A percentile compares a stretch with the other conserved stretches of the same genome.
phyloP scores from a whole-genome alignment of 2,329 filamentous ascomycete species.

The Neoscytalidium dimidiatum region DNA sequence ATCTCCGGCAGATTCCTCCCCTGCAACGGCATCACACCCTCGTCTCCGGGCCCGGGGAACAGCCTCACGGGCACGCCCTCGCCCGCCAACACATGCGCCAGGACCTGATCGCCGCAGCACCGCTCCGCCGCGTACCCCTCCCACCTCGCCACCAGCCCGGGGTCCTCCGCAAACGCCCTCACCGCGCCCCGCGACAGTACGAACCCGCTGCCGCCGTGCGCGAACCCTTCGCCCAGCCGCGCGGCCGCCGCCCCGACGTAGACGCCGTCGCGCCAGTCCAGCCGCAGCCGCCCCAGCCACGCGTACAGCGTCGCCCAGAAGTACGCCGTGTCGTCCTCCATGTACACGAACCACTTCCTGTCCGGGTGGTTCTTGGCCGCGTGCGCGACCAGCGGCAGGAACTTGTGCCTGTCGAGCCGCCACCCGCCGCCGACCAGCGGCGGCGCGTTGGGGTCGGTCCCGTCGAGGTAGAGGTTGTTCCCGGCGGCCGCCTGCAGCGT shows the following conservation, averaged over 20 bases:
- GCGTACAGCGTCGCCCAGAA: constrained; percentile 43
- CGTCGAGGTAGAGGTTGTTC: constrained; percentile 28
- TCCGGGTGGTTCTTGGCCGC: constrained; percentile 40
- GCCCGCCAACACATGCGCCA: constrained; percentile 40
- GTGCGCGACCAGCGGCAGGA: constrained; percentile 57
- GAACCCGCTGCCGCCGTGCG: constrained; percentile 47
- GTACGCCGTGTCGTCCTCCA: constrained; percentile 40
- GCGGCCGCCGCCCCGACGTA: constrained; percentile 45
- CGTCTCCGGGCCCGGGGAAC: constrained; percentile 25
- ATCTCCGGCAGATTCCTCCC: constrained; percentile 21
- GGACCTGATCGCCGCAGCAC: constrained; percentile 40
- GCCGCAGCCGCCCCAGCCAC: constrained; percentile 37
- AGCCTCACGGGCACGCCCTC: constrained; percentile 33
- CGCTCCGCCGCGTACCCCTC: constrained; percentile 32
- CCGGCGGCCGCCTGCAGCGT: constrained; percentile 34
- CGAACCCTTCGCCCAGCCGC: constrained; percentile 33
- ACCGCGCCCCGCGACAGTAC: constrained; percentile 53
- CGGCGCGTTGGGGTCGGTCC: constrained; percentile 48
- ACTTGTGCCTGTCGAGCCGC: constrained; percentile 61
- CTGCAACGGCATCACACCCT: constrained; percentile 39
- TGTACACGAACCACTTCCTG: constrained; percentile 38
- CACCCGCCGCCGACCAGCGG: constrained; percentile 44
- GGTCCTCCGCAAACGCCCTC: constrained; percentile 35
- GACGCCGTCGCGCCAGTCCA: constrained; percentile 37
- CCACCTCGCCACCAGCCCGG: constrained; percentile 30